phyloP scores from a whole-genome alignment of 2,329 filamentous ascomycete species.

The Ophiostoma triangulosporum region DNA sequence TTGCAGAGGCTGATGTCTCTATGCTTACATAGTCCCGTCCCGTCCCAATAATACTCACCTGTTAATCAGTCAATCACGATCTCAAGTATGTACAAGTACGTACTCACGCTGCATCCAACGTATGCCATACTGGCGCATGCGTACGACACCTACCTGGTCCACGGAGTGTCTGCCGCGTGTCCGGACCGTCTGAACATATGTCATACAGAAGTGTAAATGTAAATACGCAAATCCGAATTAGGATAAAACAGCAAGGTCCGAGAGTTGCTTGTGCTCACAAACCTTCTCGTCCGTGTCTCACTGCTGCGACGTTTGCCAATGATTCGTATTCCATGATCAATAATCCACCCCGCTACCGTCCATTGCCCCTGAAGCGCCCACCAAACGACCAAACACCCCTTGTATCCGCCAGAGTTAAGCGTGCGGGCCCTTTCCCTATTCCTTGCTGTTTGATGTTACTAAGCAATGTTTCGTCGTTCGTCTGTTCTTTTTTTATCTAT shows the following conservation, averaged over 20 bases:
- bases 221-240: background rate
- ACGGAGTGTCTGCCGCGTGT: background rate
- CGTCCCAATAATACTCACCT: too few species aligned
- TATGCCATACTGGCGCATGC: background rate
- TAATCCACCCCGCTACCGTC: background rate
- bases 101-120: too few species aligned
- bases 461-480: background rate
- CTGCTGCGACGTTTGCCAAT: background rate
- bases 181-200: background rate
- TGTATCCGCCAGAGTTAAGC: slow-evolving; percentile 4
- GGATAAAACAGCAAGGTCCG: background rate
- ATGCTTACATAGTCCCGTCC: too few species aligned
- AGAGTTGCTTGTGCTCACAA: background rate
- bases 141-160: background rate
- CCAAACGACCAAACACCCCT: slow-evolving; percentile 1
- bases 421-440: slow-evolving; percentile 2
- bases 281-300: background rate
- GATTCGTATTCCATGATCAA: background rate
- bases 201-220: background rate
- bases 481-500: background rate
- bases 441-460: background rate
- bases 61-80: too few species aligned
- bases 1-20: too few species aligned
- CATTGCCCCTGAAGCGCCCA: background rate
- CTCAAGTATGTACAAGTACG: too few species aligned